These are phyloP conservation scores for Apostasia shenzhenica DNA, from an alignment of 106 monocot genomes.

Conservation along the genomic window DNA sequence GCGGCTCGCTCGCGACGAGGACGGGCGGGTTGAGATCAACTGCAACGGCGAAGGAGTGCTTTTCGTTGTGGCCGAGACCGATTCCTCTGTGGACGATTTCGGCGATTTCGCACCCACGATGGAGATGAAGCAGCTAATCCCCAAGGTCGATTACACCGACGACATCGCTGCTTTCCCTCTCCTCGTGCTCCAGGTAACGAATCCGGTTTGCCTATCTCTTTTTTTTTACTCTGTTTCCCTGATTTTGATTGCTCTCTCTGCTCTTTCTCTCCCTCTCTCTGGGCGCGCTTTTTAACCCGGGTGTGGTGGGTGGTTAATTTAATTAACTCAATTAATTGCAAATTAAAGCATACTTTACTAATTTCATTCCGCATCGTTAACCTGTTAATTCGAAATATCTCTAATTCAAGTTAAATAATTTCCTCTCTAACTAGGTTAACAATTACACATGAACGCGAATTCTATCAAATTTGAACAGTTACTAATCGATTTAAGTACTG, in stretches of 20 bases:
- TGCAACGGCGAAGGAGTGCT: slow-evolving; percentile 73
- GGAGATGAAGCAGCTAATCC: slow-evolving; percentile 83
- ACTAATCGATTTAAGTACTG: too few species aligned
- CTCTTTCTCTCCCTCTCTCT: too few species aligned
- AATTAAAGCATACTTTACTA: too few species aligned
- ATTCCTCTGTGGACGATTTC: slow-evolving; percentile 48
- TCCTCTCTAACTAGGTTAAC: too few species aligned
- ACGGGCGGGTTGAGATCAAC: slow-evolving; percentile 86
- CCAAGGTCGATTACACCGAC: slow-evolving; percentile 62
- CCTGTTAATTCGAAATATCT: too few species aligned
- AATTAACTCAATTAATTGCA: too few species aligned
- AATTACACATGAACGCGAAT: too few species aligned
- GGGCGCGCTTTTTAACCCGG: too few species aligned
- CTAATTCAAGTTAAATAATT: too few species aligned
- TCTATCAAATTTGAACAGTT: too few species aligned
- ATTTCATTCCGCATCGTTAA: too few species aligned
- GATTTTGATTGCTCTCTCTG: neutral
- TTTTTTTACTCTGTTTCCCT: neutral
- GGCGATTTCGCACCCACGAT: slow-evolving; percentile 93
- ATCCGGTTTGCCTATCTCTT: neutral
- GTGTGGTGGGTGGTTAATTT: too few species aligned
- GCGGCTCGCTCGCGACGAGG: slow-evolving; percentile 59
- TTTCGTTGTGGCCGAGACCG: slow-evolving; percentile 68
- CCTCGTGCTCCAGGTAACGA: slow-evolving; percentile 75
- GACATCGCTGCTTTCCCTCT: slow-evolving; percentile 72